Base-by-base conservation (phyloP, 2,329 filamentous ascomycete species). In the Penicillium sp. region DNA sequence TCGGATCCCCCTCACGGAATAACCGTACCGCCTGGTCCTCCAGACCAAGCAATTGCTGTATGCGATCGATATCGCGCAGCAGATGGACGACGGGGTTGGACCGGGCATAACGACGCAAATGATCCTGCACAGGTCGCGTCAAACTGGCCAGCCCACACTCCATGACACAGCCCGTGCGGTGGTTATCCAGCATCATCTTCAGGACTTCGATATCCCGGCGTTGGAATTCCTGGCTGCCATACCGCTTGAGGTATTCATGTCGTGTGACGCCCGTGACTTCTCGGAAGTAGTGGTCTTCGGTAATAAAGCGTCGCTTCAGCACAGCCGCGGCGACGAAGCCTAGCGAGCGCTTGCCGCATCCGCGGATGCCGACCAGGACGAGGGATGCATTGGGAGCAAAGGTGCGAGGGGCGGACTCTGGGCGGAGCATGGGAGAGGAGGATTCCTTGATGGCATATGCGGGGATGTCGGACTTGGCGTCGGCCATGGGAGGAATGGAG, bases 211-310 rank as follows among this genome's bases (percentile, higher is more conserved):
- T 73, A 54, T 77, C 75, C 15, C 71, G 72, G 23, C 70, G 70
- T 58, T 78, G 75, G 49, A 78, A 78, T 48, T 76, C 72, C 52
- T 76, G 75, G 56, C 71, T 74, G 31, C 76, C 76, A 57, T 73
- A 66, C 21, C 61, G 60, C 60, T 73, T 73, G 36, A 78, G 67
- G 45, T 73, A 78, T 51, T 77, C 75, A 53, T 77, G 75, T 46
- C 76, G 72, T 34, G 75, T 73, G 31, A 74, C 53, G 3, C 75
- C 75, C 4, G 75, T 77, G n/a, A 72, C 61, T 41, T 74, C 73
- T 46, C 74, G 74, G 56, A 78, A 78, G 58, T 74, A 78, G 58
- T 78, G 74, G 55, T 78, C 76, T 60, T 77, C 76, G 9, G 76
- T 78, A 23, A 78, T 72, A 46, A 77, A 77, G 31, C 75, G 72